Evolutionary conservation across 176 grass and related monocot species (phyloP), one percentile per base, ranked within the genome.

Genomic region (Saccharum officinarum): DNA sequence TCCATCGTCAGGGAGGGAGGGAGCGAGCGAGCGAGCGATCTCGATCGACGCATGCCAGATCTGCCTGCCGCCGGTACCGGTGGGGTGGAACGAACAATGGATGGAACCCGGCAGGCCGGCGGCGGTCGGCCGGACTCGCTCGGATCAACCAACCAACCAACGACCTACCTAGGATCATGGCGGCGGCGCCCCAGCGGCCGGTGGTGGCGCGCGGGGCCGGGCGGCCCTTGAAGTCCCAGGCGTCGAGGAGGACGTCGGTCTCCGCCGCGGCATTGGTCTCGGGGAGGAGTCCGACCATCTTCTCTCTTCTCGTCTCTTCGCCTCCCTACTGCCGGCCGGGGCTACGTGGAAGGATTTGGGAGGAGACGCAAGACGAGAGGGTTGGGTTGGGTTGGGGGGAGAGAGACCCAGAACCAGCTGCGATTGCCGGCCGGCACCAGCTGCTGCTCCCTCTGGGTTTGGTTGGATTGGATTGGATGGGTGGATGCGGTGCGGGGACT

Each of bases 151-250:
- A 28, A 28, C 28, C 33, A 33, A 33, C 33, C 33, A 17, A 20
- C 49, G 5, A 28, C 28, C 28, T 55, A 57, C 93, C 93, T 18
- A 98, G 88, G 83, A 98, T 98, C 96, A 98, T 98, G 87, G 93
- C 86, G 15, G 96, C 96, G 57, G 89, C 86, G 55, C 83, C 74
- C 96, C 96, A 98, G 46, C 96, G 86, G 41, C 96, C 96, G 49
- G 96, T 89, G 72, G 34, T 72, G 14, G 91, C 13, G 31, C 89
- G 89, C 40, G 87, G 69, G 77, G 96, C 93, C 8, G 91, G 86
- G 9, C 70, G 83, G 30, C 88, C 96, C 57, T 90, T 87, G 91
- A 78, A 92, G 87, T 98, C 93, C 89, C 93, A 98, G 26, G 96
- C 93, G 79, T 95, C 93, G 10, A 76, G 65, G 18, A 98, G 84